Conservation (phyloP, 352 stramenopile species). For the Phytopythium helicoides region DNA sequence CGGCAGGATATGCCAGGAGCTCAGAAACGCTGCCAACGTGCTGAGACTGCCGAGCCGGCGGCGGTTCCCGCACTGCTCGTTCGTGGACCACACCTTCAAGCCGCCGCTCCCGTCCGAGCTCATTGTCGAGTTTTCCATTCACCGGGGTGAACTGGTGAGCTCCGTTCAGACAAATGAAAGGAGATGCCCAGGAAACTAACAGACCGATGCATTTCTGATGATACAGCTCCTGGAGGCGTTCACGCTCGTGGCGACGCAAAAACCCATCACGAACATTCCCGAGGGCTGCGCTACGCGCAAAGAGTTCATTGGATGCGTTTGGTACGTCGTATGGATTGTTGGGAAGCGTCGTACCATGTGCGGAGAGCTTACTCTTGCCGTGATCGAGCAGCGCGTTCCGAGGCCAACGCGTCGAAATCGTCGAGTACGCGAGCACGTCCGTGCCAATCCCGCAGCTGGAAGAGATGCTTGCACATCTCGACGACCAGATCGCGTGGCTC, state of each 20-base stretch:
- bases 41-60: constrained; percentile 68
- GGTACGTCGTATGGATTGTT: constrained; percentile 40
- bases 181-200: not conserved
- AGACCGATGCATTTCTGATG: not conserved
- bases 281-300: constrained; percentile 71
- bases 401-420: constrained; percentile 77
- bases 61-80: constrained; percentile 77
- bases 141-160: constrained; percentile 70
- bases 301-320: constrained; percentile 77
- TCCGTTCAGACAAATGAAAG: too few species aligned
- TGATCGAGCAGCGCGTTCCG: constrained; percentile 44
- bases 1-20: constrained; percentile 50
- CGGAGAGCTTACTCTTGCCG: constrained; percentile 1
- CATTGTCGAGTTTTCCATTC: constrained; percentile 82
- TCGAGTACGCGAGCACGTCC: constrained; percentile 63
- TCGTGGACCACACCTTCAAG: constrained; percentile 81
- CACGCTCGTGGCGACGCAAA: constrained; percentile 53
- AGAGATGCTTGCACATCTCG: constrained; percentile 69
- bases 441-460: constrained; percentile 75
- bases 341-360: not conserved
- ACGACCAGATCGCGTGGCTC: constrained; percentile 63
- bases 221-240: constrained; percentile 76
- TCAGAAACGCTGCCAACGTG: constrained; percentile 69
- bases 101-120: constrained; percentile 64
- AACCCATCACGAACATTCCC: constrained; percentile 45